phyloP scores from a whole-genome alignment of 805 yeast species.

The Candida namnaoensis region DNA sequence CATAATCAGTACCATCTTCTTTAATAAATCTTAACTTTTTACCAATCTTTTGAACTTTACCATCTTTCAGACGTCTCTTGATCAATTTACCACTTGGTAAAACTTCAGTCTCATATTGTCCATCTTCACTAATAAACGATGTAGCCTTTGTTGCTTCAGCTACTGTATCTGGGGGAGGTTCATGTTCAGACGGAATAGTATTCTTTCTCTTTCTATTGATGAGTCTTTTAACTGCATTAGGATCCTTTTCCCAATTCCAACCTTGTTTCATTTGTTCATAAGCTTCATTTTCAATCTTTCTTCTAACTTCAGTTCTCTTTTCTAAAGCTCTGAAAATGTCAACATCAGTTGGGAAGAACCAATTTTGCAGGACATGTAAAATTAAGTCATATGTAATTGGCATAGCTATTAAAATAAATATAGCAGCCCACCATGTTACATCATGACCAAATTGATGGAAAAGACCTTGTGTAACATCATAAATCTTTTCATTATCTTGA shows the following conservation, averaged over 20 bases:
- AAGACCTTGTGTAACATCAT: constrained; percentile 65
- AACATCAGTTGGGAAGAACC: constrained; percentile 61
- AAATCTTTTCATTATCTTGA: constrained; percentile 42
- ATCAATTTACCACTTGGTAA: constrained; percentile 71
- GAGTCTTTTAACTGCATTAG: constrained; percentile 18
- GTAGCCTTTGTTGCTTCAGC: constrained; percentile 22
- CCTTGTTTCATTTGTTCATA: constrained; percentile 68
- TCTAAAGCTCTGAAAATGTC: constrained; percentile 77
- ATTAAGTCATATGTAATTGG: constrained; percentile 63
- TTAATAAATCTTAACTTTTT: constrained; percentile 30
- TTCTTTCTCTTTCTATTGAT: constrained; percentile 15
- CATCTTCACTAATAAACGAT: constrained; percentile 12
- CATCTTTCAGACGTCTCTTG: constrained; percentile 25
- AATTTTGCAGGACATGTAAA: constrained; percentile 44
- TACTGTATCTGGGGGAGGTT: constrained; percentile 41
- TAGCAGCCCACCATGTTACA: constrained; percentile 78
- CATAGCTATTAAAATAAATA: constrained; percentile 45
- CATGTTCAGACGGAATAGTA: constrained; percentile 24
- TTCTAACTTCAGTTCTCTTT: constrained; percentile 55
- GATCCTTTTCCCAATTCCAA: constrained; percentile 59
- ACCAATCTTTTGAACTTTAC: constrained; percentile 21
- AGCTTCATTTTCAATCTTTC: constrained; percentile 64
- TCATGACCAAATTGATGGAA: constrained; percentile 70
- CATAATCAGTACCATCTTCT: constrained; percentile 10
- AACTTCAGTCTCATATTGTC: constrained; percentile 41